A percentile compares a stretch with the other conserved stretches of the same genome.
Evolutionary conservation across 306 rosid species (phyloP).

Genomic region (Cucumis hystrix): DNA sequence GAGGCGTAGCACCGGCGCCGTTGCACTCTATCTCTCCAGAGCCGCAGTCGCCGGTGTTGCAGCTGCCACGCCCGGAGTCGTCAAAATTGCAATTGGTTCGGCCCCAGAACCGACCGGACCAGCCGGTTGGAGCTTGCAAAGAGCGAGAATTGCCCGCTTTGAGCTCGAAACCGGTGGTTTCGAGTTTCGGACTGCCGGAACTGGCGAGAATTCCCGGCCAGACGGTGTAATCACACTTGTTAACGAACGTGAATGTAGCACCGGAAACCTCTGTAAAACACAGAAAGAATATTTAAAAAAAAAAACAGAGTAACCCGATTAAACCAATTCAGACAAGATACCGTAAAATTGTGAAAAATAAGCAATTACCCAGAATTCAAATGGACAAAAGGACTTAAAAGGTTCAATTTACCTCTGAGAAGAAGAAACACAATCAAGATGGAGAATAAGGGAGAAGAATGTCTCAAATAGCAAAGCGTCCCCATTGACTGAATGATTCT

Average conservation of each 20-base stretch:
- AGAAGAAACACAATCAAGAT: neutral
- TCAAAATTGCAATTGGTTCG: constrained; percentile 60
- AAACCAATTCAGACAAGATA: neutral
- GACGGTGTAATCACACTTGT: constrained; percentile 68
- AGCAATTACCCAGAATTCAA: neutral
- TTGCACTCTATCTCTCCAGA: constrained; percentile 54
- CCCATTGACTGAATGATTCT: neutral
- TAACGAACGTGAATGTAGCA: constrained; percentile 56
- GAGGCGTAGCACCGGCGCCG: constrained; percentile 69
- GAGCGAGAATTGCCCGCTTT: constrained; percentile 25
- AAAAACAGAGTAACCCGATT: constrained; percentile 7
- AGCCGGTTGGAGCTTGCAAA: constrained; percentile 67
- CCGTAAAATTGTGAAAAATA: neutral
- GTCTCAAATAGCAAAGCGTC: neutral
- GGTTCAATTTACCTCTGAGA: neutral
- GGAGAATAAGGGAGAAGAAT: neutral
- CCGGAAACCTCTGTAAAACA: constrained; percentile 40
- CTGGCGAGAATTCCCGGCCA: constrained; percentile 81
- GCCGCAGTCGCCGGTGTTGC: constrained; percentile 77
- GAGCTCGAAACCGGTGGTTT: constrained; percentile 68
- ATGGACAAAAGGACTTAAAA: neutral
- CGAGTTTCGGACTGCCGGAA: constrained; percentile 55
- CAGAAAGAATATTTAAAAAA: neutral
- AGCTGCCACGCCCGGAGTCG: constrained; percentile 31
- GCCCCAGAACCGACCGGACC: constrained; percentile 98